Percentiles rank a stretch among this genome's conserved stretches.
Evolutionary conservation across 495 filamentous ascomycete genomes (phyloP).

Genomic region (Trichoderma erinaceum): DNA sequence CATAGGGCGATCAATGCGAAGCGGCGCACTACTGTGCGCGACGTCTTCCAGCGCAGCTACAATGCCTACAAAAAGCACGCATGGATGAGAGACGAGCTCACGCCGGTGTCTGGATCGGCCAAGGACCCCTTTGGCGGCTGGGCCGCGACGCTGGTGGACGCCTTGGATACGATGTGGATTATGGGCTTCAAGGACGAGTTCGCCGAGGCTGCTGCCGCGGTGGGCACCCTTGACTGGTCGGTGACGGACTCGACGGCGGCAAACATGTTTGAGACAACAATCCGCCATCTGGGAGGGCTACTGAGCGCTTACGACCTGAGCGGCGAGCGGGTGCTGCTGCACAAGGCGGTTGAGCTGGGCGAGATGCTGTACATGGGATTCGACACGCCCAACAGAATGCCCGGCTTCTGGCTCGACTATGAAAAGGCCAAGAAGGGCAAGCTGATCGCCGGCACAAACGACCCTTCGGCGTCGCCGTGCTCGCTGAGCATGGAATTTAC

Average conservation of each 20-base stretch:
- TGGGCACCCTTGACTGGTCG: slow-evolving; percentile 68
- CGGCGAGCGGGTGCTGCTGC: slow-evolving; percentile 52
- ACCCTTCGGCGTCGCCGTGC: slow-evolving; percentile 63
- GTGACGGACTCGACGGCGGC: slow-evolving; percentile 46
- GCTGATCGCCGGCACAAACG: slow-evolving; percentile 49
- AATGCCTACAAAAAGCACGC: slow-evolving; percentile 67
- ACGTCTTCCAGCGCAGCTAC: slow-evolving; percentile 68
- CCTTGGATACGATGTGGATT: slow-evolving; percentile 77
- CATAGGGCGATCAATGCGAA: slow-evolving; percentile 42
- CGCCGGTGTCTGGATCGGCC: slow-evolving; percentile 51
- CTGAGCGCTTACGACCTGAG: slow-evolving; percentile 73
- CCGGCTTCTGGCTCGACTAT: slow-evolving; percentile 60
- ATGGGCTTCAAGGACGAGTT: slow-evolving; percentile 76
- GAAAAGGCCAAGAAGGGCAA: slow-evolving; percentile 73
- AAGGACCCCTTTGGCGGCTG: slow-evolving; percentile 69
- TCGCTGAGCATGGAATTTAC: slow-evolving; percentile 81
- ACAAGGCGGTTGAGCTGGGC: slow-evolving; percentile 72
- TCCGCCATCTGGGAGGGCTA: slow-evolving; percentile 69
- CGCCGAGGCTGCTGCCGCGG: slow-evolving; percentile 59
- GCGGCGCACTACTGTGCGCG: slow-evolving; percentile 52
- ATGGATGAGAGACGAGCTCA: slow-evolving; percentile 72
- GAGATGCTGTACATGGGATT: slow-evolving; percentile 76
- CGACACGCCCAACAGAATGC: slow-evolving; percentile 86
- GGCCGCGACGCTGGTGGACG: slow-evolving; percentile 76
- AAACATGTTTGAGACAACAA: slow-evolving; percentile 69